phyloP scores from a whole-genome alignment of 768 basidiomycete genomes.

The Mycena leptocephala region DNA sequence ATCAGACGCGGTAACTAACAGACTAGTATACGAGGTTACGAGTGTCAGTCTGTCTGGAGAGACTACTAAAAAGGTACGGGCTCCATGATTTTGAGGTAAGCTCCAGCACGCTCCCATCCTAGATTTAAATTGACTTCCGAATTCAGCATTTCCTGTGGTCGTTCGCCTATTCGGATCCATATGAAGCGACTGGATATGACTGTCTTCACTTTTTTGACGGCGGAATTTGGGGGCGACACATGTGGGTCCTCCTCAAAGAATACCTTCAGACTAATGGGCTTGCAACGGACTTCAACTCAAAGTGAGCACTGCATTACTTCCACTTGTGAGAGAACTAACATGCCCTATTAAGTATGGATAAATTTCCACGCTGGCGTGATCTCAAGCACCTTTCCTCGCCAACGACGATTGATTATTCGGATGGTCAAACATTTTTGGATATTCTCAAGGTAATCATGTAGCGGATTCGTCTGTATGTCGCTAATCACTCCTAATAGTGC shows the following conservation, averaged over 20 bases:
- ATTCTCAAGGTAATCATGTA: not conserved
- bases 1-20: too few relatives aligned
- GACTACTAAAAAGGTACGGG: too few relatives aligned
- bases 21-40: too few relatives aligned
- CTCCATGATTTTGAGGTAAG: constrained; percentile 18
- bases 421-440: not conserved
- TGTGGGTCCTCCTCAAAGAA: constrained; percentile 2
- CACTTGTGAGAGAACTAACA: not conserved
- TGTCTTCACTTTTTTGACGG: constrained; percentile 23
- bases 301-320: not conserved
- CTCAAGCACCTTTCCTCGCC: not conserved
- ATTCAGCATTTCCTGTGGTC: constrained; percentile 23
- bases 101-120: too few relatives aligned
- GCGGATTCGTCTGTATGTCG: not conserved
- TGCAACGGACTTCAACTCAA: not conserved
- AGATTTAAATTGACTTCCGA: not conserved
- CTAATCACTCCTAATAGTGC: not conserved
- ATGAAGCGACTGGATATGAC: constrained; percentile 18
- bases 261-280: not conserved
- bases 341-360: not conserved
- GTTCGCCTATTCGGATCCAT: constrained; percentile 16
- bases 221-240: constrained; percentile 19
- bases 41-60: too few relatives aligned
- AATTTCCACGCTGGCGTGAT: not conserved
- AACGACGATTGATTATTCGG: not conserved